A percentile compares a stretch with the other conserved stretches of the same genome.
Conservation (phyloP, 306 rosid species). For the Delonix regia region DNA sequence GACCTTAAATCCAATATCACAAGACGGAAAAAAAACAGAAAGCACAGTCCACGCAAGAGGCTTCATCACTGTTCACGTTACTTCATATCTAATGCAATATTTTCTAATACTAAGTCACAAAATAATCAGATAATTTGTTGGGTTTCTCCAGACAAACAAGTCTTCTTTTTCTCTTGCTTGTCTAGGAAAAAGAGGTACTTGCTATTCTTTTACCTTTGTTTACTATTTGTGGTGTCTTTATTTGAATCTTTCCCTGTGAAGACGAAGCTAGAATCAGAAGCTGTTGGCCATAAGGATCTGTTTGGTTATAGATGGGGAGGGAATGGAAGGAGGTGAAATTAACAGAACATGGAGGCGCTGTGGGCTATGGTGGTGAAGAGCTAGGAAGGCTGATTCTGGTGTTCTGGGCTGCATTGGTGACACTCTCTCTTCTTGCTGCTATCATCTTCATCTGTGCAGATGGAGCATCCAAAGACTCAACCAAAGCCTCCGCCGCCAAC, state of each 20-base stretch:
- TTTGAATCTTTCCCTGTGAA: too few relatives aligned
- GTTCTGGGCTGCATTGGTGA: slow-evolving; percentile 51
- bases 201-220: too few relatives aligned
- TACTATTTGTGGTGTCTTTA: too few relatives aligned
- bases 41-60: not conserved
- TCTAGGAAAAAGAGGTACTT: too few relatives aligned
- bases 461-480: slow-evolving; percentile 51
- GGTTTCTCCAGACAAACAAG: too few relatives aligned
- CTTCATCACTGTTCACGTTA: not conserved
- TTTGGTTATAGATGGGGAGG: slow-evolving; percentile 51
- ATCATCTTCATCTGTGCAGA: slow-evolving; percentile 70
- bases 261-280: not conserved
- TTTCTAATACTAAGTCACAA: too few relatives aligned
- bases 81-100: not conserved
- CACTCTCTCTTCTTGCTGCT: slow-evolving; percentile 48
- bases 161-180: too few relatives aligned
- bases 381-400: slow-evolving; percentile 37
- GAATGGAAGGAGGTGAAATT: slow-evolving; percentile 45
- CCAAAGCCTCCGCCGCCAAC: slow-evolving; percentile 40
- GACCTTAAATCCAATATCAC: not conserved
- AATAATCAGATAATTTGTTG: too few relatives aligned
- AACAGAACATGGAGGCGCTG: slow-evolving; percentile 25
- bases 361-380: slow-evolving; percentile 37
- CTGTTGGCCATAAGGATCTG: not conserved
- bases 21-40: not conserved